Evolutionary conservation across 2,329 filamentous ascomycete species (phyloP).

Genomic region (Fusarium multiceps): DNA sequence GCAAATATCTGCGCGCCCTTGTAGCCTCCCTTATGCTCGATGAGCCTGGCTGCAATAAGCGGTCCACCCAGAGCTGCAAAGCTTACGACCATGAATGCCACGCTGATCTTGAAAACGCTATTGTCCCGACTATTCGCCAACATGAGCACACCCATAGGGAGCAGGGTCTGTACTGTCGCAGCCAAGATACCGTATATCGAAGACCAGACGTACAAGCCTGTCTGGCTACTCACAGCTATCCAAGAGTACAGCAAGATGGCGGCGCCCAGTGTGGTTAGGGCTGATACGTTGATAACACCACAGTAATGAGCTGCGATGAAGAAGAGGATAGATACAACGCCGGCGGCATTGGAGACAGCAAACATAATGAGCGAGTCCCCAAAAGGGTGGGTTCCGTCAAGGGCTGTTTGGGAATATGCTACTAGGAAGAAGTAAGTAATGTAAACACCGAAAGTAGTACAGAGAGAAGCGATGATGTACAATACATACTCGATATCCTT

Average conservation of each 20-base stretch:
- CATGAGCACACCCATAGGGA: slow-evolving; percentile 68
- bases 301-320: slow-evolving; percentile 67
- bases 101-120: slow-evolving; percentile 66
- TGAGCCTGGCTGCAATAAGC: slow-evolving; percentile 63
- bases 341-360: slow-evolving; percentile 73
- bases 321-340: slow-evolving; percentile 64
- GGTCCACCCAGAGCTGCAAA: slow-evolving; percentile 65
- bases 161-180: slow-evolving; percentile 72
- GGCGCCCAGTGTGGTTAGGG: slow-evolving; percentile 58
- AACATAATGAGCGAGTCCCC: slow-evolving; percentile 68
- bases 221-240: slow-evolving; percentile 63
- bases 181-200: slow-evolving; percentile 71
- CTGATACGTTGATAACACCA: slow-evolving; percentile 71
- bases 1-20: slow-evolving; percentile 62
- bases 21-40: slow-evolving; percentile 58
- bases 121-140: slow-evolving; percentile 64
- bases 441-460: slow-evolving; percentile 65
- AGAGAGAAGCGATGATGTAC: slow-evolving; percentile 52
- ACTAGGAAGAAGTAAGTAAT: slow-evolving; percentile 70
- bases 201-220: slow-evolving; percentile 70
- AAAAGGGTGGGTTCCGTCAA: slow-evolving; percentile 56
- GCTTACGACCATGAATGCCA: slow-evolving; percentile 67
- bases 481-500: slow-evolving; percentile 58
- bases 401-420: slow-evolving; percentile 58
- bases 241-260: slow-evolving; percentile 64